Conservation (phyloP, 495 filamentous ascomycete species). For the Penicillium odoratum region DNA sequence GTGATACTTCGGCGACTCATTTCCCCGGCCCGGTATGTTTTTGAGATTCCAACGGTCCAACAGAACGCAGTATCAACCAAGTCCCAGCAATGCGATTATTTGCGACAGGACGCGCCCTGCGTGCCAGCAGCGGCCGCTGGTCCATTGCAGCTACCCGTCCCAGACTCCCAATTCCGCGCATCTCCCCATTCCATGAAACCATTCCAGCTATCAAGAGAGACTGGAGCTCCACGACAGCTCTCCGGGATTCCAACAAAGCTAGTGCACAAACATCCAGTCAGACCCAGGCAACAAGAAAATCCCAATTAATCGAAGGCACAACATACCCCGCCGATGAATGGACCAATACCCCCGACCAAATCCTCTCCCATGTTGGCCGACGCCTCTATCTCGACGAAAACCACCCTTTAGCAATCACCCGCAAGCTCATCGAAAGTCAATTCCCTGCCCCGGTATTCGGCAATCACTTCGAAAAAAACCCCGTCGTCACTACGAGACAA, state of each 20-base stretch:
- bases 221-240: slow-evolving; percentile 40
- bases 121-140: slow-evolving; percentile 43
- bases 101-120: slow-evolving; percentile 47
- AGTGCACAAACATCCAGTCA: slow-evolving; percentile 12
- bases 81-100: slow-evolving; percentile 40
- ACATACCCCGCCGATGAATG: slow-evolving; percentile 71
- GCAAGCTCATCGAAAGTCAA: slow-evolving; percentile 85
- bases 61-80: slow-evolving; percentile 2
- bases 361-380: slow-evolving; percentile 69
- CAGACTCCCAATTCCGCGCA: slow-evolving; percentile 31
- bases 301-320: slow-evolving; percentile 58
- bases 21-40: slow-evolving; percentile 33
- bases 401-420: slow-evolving; percentile 88
- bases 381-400: slow-evolving; percentile 82
- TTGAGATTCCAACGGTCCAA: slow-evolving; percentile 15
- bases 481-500: slow-evolving; percentile 80
- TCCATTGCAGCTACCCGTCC: slow-evolving; percentile 29
- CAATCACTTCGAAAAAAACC: slow-evolving; percentile 73
- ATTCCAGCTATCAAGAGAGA: slow-evolving; percentile 23
- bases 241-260: slow-evolving; percentile 22
- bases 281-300: slow-evolving; percentile 2
- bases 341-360: slow-evolving; percentile 79
- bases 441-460: slow-evolving; percentile 74
- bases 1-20: slow-evolving; percentile 32
- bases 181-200: slow-evolving; percentile 16